phyloP scores from a whole-genome alignment of 768 basidiomycete species.

The Vararia minispora region DNA sequence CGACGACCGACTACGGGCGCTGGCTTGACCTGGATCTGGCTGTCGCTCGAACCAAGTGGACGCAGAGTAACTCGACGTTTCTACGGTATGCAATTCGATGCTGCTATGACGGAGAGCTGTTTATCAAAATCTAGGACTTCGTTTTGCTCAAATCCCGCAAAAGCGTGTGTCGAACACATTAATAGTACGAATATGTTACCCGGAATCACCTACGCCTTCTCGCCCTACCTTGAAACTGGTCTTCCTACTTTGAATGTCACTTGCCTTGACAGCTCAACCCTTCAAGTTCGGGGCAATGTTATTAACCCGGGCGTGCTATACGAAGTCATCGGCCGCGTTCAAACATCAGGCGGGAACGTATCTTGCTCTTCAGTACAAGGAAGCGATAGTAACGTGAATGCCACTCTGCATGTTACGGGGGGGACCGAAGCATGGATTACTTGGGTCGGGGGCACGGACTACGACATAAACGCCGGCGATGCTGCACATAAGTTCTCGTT shows the following conservation, averaged over 20 bases:
- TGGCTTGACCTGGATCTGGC: conserved; percentile 65
- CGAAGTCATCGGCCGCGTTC: conserved; percentile 46
- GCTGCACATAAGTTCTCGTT: conserved; percentile 48
- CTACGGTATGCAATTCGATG: conserved; percentile 30
- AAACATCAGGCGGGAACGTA: conserved; percentile 18
- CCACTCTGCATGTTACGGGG: conserved; percentile 34
- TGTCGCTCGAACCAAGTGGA: conserved; percentile 49
- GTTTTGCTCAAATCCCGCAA: conserved; percentile 58
- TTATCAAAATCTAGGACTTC: conserved; percentile 26
- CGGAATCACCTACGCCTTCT: conserved; percentile 32
- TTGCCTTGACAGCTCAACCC: conserved; percentile 44
- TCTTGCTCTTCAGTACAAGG: conserved; percentile 22
- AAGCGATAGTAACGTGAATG: no score
- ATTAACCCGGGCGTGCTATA: conserved; percentile 54
- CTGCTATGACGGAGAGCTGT: not conserved
- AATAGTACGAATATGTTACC: conserved; percentile 27
- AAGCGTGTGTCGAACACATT: conserved; percentile 52
- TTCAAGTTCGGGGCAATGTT: conserved; percentile 42
- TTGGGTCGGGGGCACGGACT: conserved; percentile 70
- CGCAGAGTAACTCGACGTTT: conserved; percentile 34
- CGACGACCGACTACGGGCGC: conserved; percentile 35
- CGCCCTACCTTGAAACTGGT: conserved; percentile 31
- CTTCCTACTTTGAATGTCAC: conserved; percentile 49
- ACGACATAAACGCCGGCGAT: conserved; percentile 50
- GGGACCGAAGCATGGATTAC: conserved; percentile 50